Conservation (phyloP, 139 green algal genomes). For the Bryopsis sp. region DNA sequence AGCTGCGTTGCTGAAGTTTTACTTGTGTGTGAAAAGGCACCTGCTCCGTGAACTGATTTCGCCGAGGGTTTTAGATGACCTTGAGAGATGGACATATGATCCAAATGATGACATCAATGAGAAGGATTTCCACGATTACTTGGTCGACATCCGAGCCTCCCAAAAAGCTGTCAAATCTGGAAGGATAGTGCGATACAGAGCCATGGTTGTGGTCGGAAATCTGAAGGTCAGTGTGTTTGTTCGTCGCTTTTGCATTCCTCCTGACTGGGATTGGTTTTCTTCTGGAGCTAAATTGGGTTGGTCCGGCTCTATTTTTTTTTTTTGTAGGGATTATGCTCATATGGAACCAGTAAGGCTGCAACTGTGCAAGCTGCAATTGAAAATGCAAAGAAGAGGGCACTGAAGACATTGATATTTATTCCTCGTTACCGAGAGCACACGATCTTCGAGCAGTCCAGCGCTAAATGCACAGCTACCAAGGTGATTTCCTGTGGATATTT, state of each 20-base stretch:
- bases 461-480: constrained; percentile 15
- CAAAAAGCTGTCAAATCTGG: constrained; percentile 22
- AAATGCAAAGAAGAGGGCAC: neutral
- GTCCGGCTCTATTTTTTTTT: no score
- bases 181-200: constrained; percentile 9
- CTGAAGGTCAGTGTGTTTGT: constrained; percentile 14
- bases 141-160: constrained; percentile 12
- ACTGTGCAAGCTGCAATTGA: constrained; percentile 13
- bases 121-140: constrained; percentile 15
- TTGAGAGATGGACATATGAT: neutral
- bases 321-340: constrained; percentile 7
- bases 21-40: constrained; percentile 6
- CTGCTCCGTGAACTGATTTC: constrained; percentile 9
- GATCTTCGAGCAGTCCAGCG: constrained; percentile 5
- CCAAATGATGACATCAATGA: neutral
- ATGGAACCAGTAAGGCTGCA: constrained; percentile 10
- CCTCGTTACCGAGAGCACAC: constrained; percentile 17
- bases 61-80: constrained; percentile 14
- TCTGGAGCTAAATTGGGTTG: no score
- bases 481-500: neutral
- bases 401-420: constrained; percentile 15
- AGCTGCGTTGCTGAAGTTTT: neutral
- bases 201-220: constrained; percentile 21
- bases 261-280: no score
- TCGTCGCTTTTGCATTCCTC: no score